Conservation (phyloP, 306 rosid species). For the Abrus precatorius region DNA sequence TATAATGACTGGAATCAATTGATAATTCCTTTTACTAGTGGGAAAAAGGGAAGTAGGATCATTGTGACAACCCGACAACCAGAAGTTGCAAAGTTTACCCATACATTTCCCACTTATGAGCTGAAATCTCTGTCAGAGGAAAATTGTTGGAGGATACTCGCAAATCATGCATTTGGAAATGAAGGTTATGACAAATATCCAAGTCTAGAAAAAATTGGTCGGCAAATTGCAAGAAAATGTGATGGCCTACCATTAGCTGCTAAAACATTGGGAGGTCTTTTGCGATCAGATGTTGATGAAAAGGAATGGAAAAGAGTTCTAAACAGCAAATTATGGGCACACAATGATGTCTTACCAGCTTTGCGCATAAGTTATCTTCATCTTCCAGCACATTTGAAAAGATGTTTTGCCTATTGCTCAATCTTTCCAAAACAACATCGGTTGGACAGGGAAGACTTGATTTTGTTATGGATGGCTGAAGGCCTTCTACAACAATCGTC, state of each 20-base stretch:
- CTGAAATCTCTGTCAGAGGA: too few relatives aligned
- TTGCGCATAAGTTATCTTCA: too few relatives aligned
- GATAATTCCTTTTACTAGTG: constrained; percentile 35
- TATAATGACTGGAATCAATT: constrained; percentile 53
- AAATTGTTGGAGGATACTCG: too few relatives aligned
- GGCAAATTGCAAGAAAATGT: constrained; percentile 32
- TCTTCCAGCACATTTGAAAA: too few relatives aligned
- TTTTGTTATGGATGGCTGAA: too few relatives aligned
- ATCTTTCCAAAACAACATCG: too few relatives aligned
- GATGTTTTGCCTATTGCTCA: too few relatives aligned
- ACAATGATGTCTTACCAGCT: constrained; percentile 40
- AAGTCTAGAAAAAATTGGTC: constrained; percentile 47
- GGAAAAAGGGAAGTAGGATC: constrained; percentile 57
- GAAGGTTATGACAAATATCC: constrained; percentile 14
- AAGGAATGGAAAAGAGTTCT: constrained; percentile 54
- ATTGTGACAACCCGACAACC: background rate
- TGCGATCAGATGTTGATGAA: constrained; percentile 9
- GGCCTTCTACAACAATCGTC: too few relatives aligned
- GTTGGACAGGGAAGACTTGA: too few relatives aligned
- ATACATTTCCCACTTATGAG: too few relatives aligned
- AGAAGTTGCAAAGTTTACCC: too few relatives aligned
- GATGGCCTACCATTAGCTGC: constrained; percentile 47
- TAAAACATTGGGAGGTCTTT: too few relatives aligned
- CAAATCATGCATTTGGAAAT: background rate
- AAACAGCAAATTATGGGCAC: constrained; percentile 52